Conservation (phyloP, 768 basidiomycete genomes). For the Auricularia sp. region DNA sequence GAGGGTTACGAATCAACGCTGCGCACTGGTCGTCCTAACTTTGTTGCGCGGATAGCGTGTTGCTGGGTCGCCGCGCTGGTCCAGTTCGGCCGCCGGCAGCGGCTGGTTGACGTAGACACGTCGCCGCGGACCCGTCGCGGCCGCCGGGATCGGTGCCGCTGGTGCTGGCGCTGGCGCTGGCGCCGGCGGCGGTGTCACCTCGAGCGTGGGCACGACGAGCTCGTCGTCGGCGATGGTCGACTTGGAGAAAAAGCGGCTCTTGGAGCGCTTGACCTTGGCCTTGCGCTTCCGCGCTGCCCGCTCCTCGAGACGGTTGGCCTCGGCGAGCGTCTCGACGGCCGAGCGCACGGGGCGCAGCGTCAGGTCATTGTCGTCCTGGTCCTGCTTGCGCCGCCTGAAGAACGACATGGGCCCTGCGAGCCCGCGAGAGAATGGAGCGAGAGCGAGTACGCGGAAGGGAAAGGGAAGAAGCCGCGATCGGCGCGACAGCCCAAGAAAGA, state of each 20-base stretch:
- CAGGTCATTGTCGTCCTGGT: constrained; percentile 56
- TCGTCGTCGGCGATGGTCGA: background rate
- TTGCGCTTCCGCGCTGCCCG: constrained; percentile 43
- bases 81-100: constrained; percentile 53
- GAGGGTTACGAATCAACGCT: background rate
- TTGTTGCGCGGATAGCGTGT: constrained; percentile 83
- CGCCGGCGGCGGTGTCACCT: background rate
- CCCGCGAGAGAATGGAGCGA: background rate
- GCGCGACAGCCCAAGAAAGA: too few species aligned
- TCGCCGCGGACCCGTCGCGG: constrained; percentile 45
- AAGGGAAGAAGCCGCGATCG: too few species aligned
- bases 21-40: constrained; percentile 86
- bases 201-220: background rate
- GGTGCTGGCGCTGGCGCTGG: background rate
- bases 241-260: background rate
- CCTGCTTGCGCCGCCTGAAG: background rate
- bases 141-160: constrained; percentile 8
- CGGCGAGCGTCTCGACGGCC: constrained; percentile 81
- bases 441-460: too few species aligned
- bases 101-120: constrained; percentile 76
- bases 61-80: constrained; percentile 61
- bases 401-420: background rate
- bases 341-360: constrained; percentile 88
- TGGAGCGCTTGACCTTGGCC: constrained; percentile 20
- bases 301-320: constrained; percentile 72